Evolutionary conservation across 495 filamentous ascomycete species (phyloP).

Genomic region (Chaetomium tenue): DNA sequence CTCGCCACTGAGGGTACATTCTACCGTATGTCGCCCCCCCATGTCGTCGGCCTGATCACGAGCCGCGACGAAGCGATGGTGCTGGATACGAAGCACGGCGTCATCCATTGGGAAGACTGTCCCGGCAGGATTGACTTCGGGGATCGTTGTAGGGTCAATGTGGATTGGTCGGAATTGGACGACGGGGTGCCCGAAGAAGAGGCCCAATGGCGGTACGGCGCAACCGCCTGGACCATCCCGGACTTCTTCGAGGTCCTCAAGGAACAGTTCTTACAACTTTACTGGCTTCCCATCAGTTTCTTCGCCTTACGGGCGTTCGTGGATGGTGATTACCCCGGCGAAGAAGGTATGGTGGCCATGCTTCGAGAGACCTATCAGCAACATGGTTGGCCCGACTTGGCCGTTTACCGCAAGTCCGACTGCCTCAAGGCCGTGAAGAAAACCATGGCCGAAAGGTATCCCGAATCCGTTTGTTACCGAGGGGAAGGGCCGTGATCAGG

Average conservation of each 20-base stretch:
- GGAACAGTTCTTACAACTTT: constrained; percentile 18
- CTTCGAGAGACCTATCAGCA: constrained; percentile 26
- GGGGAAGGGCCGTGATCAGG: neutral
- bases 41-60: constrained; percentile 21
- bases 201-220: constrained; percentile 2
- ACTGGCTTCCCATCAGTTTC: constrained; percentile 22
- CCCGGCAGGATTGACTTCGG: neutral
- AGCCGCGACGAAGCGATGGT: constrained; percentile 1
- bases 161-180: constrained; percentile 8
- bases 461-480: neutral
- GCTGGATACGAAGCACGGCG: constrained; percentile 11
- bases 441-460: neutral
- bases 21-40: constrained; percentile 13
- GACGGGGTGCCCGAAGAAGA: constrained; percentile 7
- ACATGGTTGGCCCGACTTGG: constrained; percentile 28
- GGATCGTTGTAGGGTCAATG: neutral
- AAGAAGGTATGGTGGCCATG: constrained; percentile 27
- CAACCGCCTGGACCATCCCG: constrained; percentile 2
- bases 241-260: constrained; percentile 14
- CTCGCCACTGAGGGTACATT: constrained; percentile 14
- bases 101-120: constrained; percentile 8
- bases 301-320: constrained; percentile 2
- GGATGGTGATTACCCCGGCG: neutral
- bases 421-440: neutral
- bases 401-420: constrained; percentile 6